Percentiles rank a stretch among this genome's conserved stretches.
Conservation (phyloP, 2,329 filamentous ascomycete species). For the Ascosphaera apis region DNA sequence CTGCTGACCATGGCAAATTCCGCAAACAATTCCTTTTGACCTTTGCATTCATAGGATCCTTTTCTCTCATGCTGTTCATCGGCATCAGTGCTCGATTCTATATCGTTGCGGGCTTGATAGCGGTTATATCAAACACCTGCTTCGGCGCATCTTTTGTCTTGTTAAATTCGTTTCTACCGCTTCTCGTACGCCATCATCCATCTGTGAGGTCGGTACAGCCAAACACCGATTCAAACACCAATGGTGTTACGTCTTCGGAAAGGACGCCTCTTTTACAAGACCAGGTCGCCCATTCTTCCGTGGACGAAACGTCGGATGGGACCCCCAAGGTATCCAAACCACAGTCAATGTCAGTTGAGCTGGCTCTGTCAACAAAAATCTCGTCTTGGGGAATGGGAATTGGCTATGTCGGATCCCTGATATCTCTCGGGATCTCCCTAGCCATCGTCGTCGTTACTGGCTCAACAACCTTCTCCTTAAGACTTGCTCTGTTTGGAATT, state of each 20-base stretch:
- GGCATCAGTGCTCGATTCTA: conserved; percentile 54
- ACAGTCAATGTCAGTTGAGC: conserved; percentile 31
- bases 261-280: background rate
- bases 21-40: conserved; percentile 65
- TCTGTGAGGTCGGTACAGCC: conserved; percentile 16
- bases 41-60: conserved; percentile 66
- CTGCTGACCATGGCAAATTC: conserved; percentile 81
- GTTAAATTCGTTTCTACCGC: conserved; percentile 79
- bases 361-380: conserved; percentile 69
- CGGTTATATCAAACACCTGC: conserved; percentile 77
- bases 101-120: conserved; percentile 57
- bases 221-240: conserved; percentile 2
- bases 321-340: conserved; percentile 1
- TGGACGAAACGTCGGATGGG: no score
- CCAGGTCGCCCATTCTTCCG: no score
- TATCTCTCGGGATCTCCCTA: conserved; percentile 64
- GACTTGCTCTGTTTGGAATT: conserved; percentile 66
- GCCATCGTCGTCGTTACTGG: conserved; percentile 48
- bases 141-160: conserved; percentile 91
- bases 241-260: conserved; percentile 1
- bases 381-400: conserved; percentile 86
- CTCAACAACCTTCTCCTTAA: conserved; percentile 64
- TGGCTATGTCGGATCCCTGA: conserved; percentile 68
- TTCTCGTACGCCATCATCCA: conserved; percentile 73
- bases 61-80: conserved; percentile 74